Percentiles rank a stretch among this genome's conserved stretches.
These are phyloP conservation scores for Ceratobasidium sp. DNA, from an alignment of 1,284 basidiomycete genomes.

Conservation along the genomic window DNA sequence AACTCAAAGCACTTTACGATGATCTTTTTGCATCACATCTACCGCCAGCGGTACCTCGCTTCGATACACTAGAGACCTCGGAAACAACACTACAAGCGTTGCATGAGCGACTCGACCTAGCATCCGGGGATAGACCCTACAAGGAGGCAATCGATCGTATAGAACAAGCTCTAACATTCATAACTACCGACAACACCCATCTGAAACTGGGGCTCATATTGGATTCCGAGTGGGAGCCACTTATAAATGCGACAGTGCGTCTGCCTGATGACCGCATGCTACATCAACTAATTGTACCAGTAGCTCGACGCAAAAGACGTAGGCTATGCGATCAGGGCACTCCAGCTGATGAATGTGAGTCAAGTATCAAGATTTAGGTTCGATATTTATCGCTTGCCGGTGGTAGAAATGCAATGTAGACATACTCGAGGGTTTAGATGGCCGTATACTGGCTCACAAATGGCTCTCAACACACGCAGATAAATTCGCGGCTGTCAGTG, in stretches of 20 bases:
- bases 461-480: neutral
- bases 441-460: constrained; percentile 14
- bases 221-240: constrained; percentile 27
- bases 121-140: neutral
- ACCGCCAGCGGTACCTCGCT: neutral
- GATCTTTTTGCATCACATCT: constrained; percentile 22
- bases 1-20: constrained; percentile 18
- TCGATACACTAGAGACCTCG: neutral
- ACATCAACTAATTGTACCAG: neutral
- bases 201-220: constrained; percentile 27
- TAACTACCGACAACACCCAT: neutral
- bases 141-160: constrained; percentile 15
- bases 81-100: neutral
- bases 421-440: constrained; percentile 26
- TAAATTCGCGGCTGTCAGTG: constrained; percentile 6
- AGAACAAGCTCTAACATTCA: neutral
- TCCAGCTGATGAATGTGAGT: constrained; percentile 62
- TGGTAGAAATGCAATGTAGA: constrained; percentile 53
- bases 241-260: constrained; percentile 24
- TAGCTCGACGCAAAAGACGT: constrained; percentile 53
- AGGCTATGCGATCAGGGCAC: constrained; percentile 49
- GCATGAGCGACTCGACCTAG: constrained; percentile 11
- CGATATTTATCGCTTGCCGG: constrained; percentile 57
- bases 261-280: neutral
- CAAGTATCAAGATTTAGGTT: constrained; percentile 51